Evolutionary conservation across 208 protist genomes (phyloP).

Genomic region (Strigomonas oncopelti): DNA sequence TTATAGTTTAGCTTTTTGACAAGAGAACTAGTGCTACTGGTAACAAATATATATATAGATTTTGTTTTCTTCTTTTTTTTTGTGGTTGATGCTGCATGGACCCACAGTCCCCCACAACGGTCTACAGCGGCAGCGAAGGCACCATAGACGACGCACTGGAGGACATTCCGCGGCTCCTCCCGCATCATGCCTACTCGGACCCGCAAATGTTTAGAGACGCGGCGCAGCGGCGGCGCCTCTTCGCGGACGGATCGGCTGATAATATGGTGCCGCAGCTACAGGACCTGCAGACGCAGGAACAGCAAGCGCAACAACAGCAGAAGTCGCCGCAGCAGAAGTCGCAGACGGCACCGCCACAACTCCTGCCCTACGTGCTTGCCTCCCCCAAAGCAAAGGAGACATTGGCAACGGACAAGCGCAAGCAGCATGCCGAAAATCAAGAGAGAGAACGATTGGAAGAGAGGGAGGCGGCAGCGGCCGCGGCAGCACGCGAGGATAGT

Average conservation of each 20-base stretch:
- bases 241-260: neutral
- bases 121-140: slow-evolving; percentile 12
- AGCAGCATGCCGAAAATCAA: neutral
- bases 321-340: neutral
- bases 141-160: slow-evolving; percentile 20
- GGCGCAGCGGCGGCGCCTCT: neutral
- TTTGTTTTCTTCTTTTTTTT: slow-evolving; percentile 10
- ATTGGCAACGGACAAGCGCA: neutral
- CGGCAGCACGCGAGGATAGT: neutral
- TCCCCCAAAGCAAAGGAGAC: neutral
- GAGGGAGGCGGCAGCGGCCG: neutral
- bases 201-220: too few relatives aligned
- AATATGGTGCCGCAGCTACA: neutral
- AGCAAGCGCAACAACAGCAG: too few relatives aligned
- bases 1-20: too few relatives aligned
- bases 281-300: too few relatives aligned
- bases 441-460: too few relatives aligned
- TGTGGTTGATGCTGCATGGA: neutral
- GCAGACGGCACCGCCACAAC: neutral
- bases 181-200: neutral
- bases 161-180: neutral
- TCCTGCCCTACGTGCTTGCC: neutral
- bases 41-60: too few relatives aligned
- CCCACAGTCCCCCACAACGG: neutral
- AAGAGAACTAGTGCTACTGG: too few relatives aligned